Evolutionary conservation across 2,329 filamentous ascomycete genomes (phyloP).

Genomic region (Teratosphaeriaceae sp.): DNA sequence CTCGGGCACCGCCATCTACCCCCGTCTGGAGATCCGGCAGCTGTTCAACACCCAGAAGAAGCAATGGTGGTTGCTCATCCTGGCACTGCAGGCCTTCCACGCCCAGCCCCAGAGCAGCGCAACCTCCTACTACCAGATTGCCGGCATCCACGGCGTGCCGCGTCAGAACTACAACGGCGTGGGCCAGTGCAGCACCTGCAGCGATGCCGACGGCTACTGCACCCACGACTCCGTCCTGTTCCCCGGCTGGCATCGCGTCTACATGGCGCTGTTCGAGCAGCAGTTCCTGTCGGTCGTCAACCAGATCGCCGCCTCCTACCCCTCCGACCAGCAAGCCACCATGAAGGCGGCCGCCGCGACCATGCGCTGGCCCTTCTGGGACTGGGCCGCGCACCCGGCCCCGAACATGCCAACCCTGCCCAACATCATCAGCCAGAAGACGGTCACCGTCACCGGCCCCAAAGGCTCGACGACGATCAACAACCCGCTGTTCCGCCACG

Average conservation of each 20-base stretch:
- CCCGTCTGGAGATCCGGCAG: constrained; percentile 20
- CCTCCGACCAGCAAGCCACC: constrained; percentile 12
- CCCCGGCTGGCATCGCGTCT: constrained; percentile 28
- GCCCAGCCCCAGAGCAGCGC: constrained; percentile 11
- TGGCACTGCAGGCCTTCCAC: constrained; percentile 20
- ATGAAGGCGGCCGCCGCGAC: constrained; percentile 21
- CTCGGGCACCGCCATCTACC: constrained; percentile 12
- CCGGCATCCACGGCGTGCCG: constrained; percentile 28
- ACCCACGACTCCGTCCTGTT: constrained; percentile 30
- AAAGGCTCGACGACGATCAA: constrained; percentile 19
- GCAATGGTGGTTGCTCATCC: constrained; percentile 19
- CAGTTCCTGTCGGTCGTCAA: constrained; percentile 23
- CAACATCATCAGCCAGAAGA: constrained; percentile 14
- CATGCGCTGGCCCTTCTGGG: constrained; percentile 25
- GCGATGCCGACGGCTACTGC: constrained; percentile 28
- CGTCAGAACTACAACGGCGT: constrained; percentile 25
- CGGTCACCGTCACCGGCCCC: constrained; percentile 21
- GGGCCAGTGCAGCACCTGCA: constrained; percentile 19
- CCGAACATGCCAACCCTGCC: constrained; percentile 19
- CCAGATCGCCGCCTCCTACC: constrained; percentile 21
- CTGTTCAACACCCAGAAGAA: constrained; percentile 17
- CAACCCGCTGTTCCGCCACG: constrained; percentile 23
- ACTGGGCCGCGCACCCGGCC: constrained; percentile 20
- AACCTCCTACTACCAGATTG: constrained; percentile 21
- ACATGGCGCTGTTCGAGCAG: constrained; percentile 29